Conservation (phyloP, 495 filamentous ascomycete species). For the Lasiosphaeris hirsuta region DNA sequence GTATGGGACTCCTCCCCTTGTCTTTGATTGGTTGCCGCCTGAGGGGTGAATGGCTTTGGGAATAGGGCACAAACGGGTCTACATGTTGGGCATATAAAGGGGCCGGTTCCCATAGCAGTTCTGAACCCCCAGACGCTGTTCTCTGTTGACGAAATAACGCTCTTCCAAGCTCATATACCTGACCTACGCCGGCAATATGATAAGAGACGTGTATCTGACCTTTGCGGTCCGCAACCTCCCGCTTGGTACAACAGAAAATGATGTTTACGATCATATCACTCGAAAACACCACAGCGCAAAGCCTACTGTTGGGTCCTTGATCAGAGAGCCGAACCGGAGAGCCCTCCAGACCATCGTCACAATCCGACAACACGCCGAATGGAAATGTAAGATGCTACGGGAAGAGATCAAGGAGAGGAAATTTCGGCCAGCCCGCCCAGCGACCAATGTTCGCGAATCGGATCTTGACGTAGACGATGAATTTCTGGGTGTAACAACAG, state of each 20-base stretch:
- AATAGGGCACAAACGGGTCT: too few species aligned
- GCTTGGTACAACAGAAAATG: conserved; percentile 11
- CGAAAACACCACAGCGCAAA: background rate
- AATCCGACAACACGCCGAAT: conserved; percentile 9
- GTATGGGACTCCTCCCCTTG: too few species aligned
- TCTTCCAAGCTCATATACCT: background rate
- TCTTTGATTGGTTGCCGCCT: too few species aligned
- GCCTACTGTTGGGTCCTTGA: conserved; percentile 7
- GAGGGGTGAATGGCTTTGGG: too few species aligned
- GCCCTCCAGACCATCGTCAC: conserved; percentile 11
- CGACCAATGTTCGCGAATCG: background rate
- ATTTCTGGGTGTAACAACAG: conserved; percentile 18
- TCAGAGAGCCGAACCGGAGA: conserved; percentile 4
- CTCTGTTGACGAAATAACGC: background rate
- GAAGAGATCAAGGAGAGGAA: conserved; percentile 3
- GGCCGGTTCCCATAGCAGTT: too few species aligned
- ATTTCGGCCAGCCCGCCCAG: conserved; percentile 6
- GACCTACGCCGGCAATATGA: background rate
- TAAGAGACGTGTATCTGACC: conserved; percentile 9
- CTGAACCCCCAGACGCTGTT: background rate
- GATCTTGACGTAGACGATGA: conserved; percentile 13
- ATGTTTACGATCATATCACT: conserved; percentile 12
- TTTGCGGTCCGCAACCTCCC: conserved; percentile 18
- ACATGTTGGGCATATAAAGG: too few species aligned
- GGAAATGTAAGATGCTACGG: conserved; percentile 6